phyloP scores from a whole-genome alignment of 768 basidiomycete species.

The Suillus spraguei region DNA sequence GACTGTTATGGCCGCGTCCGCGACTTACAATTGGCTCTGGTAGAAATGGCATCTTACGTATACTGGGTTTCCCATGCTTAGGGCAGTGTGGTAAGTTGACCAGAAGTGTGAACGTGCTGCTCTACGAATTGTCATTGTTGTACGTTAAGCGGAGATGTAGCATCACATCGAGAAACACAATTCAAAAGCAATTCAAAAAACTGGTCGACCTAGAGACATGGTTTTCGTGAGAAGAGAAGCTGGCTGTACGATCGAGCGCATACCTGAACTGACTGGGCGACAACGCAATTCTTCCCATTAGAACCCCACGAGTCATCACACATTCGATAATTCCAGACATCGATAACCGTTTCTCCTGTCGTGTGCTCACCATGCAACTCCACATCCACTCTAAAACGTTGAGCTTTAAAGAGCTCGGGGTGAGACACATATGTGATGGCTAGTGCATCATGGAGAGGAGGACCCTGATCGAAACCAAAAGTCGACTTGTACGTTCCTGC shows the following conservation, averaged over 20 bases:
- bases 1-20: not conserved
- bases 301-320: constrained; percentile 73
- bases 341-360: constrained; percentile 79
- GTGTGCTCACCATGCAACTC: constrained; percentile 70
- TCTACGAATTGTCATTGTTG: constrained; percentile 8
- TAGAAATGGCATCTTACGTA: not conserved
- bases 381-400: constrained; percentile 80
- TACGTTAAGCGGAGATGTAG: constrained; percentile 59
- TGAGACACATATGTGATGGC: constrained; percentile 75
- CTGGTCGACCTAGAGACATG: constrained; percentile 47
- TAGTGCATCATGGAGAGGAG: constrained; percentile 86
- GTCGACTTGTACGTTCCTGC: constrained; percentile 69
- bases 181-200: constrained; percentile 72
- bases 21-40: not conserved
- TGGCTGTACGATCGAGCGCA: constrained; percentile 5
- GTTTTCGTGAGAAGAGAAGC: constrained; percentile 7
- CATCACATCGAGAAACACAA: constrained; percentile 60
- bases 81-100: too few relatives aligned
- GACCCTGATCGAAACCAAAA: constrained; percentile 84
- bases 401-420: constrained; percentile 65
- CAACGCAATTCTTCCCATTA: constrained; percentile 73
- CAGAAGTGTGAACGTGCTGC: not conserved
- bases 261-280: constrained; percentile 71
- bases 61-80: too few relatives aligned
- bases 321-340: constrained; percentile 64